Evolutionary conservation across 2,329 filamentous ascomycete genomes (phyloP).

Genomic region (Teratosphaeria viscida): DNA sequence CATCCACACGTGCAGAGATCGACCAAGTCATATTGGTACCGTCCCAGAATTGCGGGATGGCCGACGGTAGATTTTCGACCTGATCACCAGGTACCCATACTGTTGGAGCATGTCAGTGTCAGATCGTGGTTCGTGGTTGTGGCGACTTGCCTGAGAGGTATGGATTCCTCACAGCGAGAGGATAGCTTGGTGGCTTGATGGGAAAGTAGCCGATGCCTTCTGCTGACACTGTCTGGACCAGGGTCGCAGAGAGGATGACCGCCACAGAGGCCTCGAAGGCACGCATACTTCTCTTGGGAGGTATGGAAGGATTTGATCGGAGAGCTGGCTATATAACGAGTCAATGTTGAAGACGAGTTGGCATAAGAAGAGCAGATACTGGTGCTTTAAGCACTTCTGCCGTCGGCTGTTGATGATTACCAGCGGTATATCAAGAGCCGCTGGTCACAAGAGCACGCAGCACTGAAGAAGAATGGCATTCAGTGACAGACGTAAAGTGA

Average conservation of each 20-base stretch:
- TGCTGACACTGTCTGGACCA: not conserved
- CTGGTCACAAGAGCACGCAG: not conserved
- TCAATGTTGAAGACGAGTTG: not conserved
- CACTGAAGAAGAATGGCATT: not conserved
- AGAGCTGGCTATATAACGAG: not conserved
- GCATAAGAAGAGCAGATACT: not conserved
- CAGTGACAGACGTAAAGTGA: not conserved
- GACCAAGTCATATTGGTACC: conserved; percentile 33
- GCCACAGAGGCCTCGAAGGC: not conserved
- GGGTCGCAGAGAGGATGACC: not conserved
- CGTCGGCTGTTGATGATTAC: not conserved
- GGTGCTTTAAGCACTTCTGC: not conserved
- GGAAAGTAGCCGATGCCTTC: not conserved
- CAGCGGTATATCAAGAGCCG: not conserved
- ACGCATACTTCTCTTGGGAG: not conserved
- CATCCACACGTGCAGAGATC: conserved; percentile 32
- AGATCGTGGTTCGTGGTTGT: not conserved
- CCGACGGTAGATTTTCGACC: conserved; percentile 27
- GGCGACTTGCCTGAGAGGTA: conserved; percentile 27
- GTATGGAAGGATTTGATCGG: not conserved
- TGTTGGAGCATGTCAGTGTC: conserved; percentile 1
- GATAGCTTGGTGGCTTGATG: not conserved
- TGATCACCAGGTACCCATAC: conserved; percentile 35
- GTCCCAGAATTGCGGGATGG: conserved; percentile 34
- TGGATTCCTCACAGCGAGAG: conserved; percentile 30